These are phyloP conservation scores for Pachysandra terminalis DNA, from an alignment of 164 flowering plant genomes.

Conservation along the genomic window DNA sequence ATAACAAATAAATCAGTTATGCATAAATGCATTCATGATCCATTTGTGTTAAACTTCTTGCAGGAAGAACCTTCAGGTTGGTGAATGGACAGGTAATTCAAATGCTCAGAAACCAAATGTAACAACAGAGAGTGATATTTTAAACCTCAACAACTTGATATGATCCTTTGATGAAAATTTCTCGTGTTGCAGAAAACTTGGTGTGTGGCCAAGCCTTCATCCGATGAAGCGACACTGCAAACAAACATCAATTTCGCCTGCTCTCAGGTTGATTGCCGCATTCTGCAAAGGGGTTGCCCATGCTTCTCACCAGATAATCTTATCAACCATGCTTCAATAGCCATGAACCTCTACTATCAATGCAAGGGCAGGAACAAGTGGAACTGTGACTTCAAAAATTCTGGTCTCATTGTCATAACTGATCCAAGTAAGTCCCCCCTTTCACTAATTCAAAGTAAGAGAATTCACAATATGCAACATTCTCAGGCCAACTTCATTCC, in stretches of 20 bases:
- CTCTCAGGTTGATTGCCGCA: constrained; percentile 58
- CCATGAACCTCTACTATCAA: constrained; percentile 86
- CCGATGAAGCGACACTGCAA: constrained; percentile 37
- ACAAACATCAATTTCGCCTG: constrained; percentile 66
- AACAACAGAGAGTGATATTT: no score
- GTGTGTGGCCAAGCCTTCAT: constrained; percentile 90
- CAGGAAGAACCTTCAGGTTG: constrained; percentile 23
- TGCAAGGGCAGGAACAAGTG: constrained; percentile 54
- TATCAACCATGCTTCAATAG: constrained; percentile 77
- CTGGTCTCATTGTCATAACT: constrained; percentile 50
- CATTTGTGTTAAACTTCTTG: background rate
- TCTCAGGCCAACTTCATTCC: background rate
- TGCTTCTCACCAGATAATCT: constrained; percentile 60
- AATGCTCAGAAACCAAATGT: background rate
- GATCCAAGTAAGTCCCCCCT: constrained; percentile 61
- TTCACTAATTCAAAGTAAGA: background rate
- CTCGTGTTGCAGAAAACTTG: constrained; percentile 58
- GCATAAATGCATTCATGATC: background rate
- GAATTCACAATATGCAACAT: background rate
- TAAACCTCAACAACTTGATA: background rate
- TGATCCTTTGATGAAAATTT: background rate
- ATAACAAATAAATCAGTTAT: no score
- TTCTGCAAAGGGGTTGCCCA: constrained; percentile 42
- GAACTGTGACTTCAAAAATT: constrained; percentile 65
- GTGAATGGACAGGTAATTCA: constrained; percentile 33